Conservation (phyloP, 768 basidiomycete species). For the Auricularia sp. region DNA sequence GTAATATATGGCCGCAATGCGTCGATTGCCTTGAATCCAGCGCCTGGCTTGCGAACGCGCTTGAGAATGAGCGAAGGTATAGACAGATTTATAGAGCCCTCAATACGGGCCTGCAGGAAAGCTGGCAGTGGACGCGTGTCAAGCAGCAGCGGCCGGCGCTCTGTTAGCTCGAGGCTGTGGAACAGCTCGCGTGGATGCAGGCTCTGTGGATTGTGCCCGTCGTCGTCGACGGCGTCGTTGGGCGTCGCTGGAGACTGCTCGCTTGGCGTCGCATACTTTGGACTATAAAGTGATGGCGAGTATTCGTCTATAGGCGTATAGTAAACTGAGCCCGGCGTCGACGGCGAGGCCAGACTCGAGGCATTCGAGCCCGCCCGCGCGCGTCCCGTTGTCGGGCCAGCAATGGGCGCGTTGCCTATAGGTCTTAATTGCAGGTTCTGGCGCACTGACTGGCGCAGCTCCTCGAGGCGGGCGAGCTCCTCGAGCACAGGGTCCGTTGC, state of each 20-base stretch:
- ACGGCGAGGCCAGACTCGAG: neutral
- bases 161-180: conserved; percentile 27
- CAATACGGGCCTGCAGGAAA: conserved; percentile 56
- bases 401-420: neutral
- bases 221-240: neutral
- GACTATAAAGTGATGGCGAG: conserved; percentile 19
- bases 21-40: conserved; percentile 54
- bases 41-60: conserved; percentile 63
- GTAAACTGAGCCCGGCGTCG: conserved; percentile 29
- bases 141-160: conserved; percentile 54
- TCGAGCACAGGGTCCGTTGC: neutral
- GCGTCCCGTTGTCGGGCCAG: neutral
- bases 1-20: conserved; percentile 74
- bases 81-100: conserved; percentile 69
- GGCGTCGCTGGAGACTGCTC: neutral
- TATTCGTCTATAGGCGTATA: conserved; percentile 42
- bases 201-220: neutral
- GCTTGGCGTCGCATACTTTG: conserved; percentile 15
- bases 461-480: neutral
- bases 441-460: neutral
- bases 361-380: neutral
- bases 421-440: neutral
- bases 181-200: conserved; percentile 4
- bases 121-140: conserved; percentile 69
- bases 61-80: conserved; percentile 89